phyloP scores from a whole-genome alignment of 176 grass and related monocot species.

The Saccharum officinarum region DNA sequence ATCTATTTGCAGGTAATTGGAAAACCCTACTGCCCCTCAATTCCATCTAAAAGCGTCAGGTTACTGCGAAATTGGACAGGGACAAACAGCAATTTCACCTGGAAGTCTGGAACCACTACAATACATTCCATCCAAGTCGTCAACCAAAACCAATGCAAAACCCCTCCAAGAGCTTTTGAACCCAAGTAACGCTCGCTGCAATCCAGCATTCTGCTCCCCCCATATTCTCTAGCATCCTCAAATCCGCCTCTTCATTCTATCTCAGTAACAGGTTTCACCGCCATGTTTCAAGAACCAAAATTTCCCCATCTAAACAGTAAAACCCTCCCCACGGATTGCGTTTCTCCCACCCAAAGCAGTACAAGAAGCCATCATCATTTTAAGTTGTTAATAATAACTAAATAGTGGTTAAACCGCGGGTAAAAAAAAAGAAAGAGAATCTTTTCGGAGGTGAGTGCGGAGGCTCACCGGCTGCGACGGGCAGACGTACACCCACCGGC shows the following conservation, averaged over 20 bases:
- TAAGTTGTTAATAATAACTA: background rate
- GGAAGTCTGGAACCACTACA: background rate
- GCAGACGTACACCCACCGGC: constrained; percentile 37
- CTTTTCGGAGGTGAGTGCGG: background rate
- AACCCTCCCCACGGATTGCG: background rate
- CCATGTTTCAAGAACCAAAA: background rate
- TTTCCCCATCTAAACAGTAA: background rate
- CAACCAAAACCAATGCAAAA: background rate
- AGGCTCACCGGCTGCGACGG: constrained; percentile 28
- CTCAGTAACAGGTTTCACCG: background rate
- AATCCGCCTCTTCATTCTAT: background rate
- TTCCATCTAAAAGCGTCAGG: background rate
- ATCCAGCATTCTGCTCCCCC: background rate
- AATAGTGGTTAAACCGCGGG: background rate
- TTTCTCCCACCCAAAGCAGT: background rate
- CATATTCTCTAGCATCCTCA: background rate
- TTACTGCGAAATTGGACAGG: background rate
- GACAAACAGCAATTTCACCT: background rate
- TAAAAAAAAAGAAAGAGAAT: too few species aligned
- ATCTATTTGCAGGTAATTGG: background rate
- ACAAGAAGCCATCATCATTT: background rate
- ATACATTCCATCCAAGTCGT: background rate
- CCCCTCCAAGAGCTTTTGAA: background rate
- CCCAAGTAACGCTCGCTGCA: background rate
- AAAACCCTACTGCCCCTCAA: background rate